phyloP scores from a whole-genome alignment of 257 asterid species.

The Anisodus tanguticus region DNA sequence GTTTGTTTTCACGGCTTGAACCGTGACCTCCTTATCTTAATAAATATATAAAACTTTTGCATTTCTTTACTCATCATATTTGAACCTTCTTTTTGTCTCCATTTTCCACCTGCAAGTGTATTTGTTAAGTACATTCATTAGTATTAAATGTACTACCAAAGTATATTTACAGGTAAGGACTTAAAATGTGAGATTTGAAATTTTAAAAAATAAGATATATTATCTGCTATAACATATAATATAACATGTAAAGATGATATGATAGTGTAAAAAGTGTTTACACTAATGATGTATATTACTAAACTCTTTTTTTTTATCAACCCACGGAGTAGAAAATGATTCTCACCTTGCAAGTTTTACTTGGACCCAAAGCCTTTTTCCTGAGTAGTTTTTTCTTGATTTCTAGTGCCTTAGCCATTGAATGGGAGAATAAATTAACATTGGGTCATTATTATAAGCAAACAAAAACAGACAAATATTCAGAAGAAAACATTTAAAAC shows the following conservation, averaged over 20 bases:
- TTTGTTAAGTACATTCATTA: not conserved
- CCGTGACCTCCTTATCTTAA: too few relatives aligned
- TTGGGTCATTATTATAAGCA: not conserved
- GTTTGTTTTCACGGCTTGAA: too few relatives aligned
- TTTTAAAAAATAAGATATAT: too few relatives aligned
- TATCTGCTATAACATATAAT: too few relatives aligned
- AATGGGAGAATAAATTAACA: not conserved
- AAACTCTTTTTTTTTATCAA: not conserved
- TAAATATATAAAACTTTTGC: not conserved
- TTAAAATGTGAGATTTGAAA: too few relatives aligned
- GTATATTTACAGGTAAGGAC: too few relatives aligned
- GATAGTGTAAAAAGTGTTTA: too few relatives aligned
- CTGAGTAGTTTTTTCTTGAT: slow-evolving; percentile 27
- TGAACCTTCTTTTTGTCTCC: not conserved
- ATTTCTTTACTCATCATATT: slow-evolving; percentile 37
- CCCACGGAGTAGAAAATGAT: not conserved
- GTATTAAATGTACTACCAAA: not conserved
- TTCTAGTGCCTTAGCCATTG: not conserved
- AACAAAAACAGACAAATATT: not conserved
- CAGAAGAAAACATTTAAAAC: too few relatives aligned
- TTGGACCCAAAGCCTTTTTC: not conserved
- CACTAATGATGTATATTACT: too few relatives aligned
- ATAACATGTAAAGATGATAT: too few relatives aligned
- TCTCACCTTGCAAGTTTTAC: not conserved
- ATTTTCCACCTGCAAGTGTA: slow-evolving; percentile 34